phyloP scores from a whole-genome alignment of 441 rosid genomes.

The Gossypium davidsonii region DNA sequence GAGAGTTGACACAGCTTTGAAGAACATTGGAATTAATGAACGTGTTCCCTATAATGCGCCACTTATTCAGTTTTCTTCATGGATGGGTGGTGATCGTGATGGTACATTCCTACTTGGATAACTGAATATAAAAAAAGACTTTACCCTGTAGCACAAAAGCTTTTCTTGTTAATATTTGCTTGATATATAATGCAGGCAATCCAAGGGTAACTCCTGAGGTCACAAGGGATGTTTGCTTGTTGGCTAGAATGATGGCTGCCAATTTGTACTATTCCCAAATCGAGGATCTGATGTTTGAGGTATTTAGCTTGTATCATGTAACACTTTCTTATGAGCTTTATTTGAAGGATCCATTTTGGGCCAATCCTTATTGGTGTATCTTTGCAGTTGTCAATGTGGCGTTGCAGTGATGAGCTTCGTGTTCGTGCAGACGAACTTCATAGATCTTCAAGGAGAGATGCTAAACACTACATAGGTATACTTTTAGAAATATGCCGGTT shows the following conservation, averaged over 20 bases:
- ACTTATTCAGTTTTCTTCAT: conserved; percentile 87
- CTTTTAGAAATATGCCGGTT: neutral
- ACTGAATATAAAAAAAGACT: neutral
- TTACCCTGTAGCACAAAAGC: neutral
- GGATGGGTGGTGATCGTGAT: conserved; percentile 99
- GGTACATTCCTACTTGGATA: conserved; percentile 38
- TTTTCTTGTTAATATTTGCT: neutral
- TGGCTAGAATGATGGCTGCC: conserved; percentile 80
- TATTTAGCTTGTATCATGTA: conserved; percentile 11
- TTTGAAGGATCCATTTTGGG: neutral
- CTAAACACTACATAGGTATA: conserved; percentile 93
- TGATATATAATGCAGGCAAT: conserved; percentile 34
- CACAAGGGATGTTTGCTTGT: conserved; percentile 69
- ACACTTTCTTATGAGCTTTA: neutral
- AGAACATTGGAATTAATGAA: conserved; percentile 80
- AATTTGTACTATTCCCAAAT: conserved; percentile 63
- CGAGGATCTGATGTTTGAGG: conserved; percentile 77
- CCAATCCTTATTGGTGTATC: conserved; percentile 14
- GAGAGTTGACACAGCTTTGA: conserved; percentile 72
- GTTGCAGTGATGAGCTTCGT: conserved; percentile 88
- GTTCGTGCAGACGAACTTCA: conserved; percentile 63
- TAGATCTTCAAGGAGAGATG: conserved; percentile 60
- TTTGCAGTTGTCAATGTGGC: conserved; percentile 95
- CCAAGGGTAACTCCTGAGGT: conserved; percentile 75
- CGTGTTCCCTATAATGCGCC: conserved; percentile 95